Evolutionary conservation across 1,139 yeast genomes (phyloP).

Genomic region (Taiozyma sp.): DNA sequence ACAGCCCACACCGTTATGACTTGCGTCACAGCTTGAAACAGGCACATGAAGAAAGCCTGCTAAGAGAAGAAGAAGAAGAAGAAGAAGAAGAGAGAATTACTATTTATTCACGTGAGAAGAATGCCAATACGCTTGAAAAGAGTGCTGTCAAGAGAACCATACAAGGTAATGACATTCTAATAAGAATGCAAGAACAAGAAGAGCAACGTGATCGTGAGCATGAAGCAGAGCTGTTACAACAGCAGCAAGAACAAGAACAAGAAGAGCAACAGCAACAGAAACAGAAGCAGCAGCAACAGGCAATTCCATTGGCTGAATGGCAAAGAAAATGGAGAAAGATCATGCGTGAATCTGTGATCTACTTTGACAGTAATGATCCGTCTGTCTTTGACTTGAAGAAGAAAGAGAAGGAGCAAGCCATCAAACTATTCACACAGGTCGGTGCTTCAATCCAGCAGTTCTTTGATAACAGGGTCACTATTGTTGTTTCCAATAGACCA

Average conservation of each 20-base stretch:
- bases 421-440: slow-evolving; percentile 46
- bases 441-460: slow-evolving; percentile 72
- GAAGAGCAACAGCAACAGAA: background rate
- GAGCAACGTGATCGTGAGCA: background rate
- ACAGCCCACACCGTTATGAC: background rate
- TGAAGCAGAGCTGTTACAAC: background rate
- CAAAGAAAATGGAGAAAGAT: slow-evolving; percentile 77
- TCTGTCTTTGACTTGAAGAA: slow-evolving; percentile 35
- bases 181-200: background rate
- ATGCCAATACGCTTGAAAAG: background rate
- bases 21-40: slow-evolving; percentile 1
- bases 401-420: slow-evolving; percentile 51
- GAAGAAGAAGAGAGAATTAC: background rate
- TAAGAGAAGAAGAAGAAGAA: background rate
- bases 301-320: slow-evolving; percentile 60
- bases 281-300: slow-evolving; percentile 4
- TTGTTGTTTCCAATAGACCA: slow-evolving; percentile 67
- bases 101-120: background rate
- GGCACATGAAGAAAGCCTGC: background rate
- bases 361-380: slow-evolving; percentile 71
- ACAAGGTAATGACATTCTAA: background rate
- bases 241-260: slow-evolving; percentile 1
- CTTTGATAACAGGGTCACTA: slow-evolving; percentile 75
- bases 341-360: slow-evolving; percentile 69
- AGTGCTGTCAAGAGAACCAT: background rate